Evolutionary conservation across 1,139 yeast genomes (phyloP), one percentile per base, ranked within the genome.

Genomic region (Arxiozyma slooffiae): DNA sequence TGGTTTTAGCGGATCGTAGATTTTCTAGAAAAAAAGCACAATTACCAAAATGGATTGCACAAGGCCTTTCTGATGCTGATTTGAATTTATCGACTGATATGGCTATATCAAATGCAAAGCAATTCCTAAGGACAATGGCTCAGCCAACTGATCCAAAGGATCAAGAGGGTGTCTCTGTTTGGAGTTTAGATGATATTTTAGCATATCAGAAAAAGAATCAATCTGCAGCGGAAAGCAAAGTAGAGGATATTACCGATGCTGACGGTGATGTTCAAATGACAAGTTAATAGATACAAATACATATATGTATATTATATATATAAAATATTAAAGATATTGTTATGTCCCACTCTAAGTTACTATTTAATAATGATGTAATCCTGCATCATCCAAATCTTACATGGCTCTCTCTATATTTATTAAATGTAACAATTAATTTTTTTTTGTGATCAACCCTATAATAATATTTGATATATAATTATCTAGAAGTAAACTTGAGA

Each of bases 31-130:
- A 90, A 69, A 82, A 87, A 58, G 77, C 74, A 47, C 98, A 92
- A 67, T 71, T 92, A 50, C 99, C 99, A 0, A 90, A 88, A 66
- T 92, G 99, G 99, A 92, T 92, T 47, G 85, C 90, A 0, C 97
- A 92, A 62, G 97, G 92, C 1, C 75, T 92, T 53, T 73, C 85
- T 37, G 97, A 92, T 64, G 90, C 97, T 0, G 97, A 92, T 63
- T 79, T 87, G 2, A 92, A 90, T 60, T 71, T 92, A 51, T 89
- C 97, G 0, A 92, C 97, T 0, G 99, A 92, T 70, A 92, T 92
- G 97, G 97, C 97, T 0, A 77, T 92, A 52, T 96, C 97, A 0
- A 82, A 86, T 50, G 95, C 97, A 1, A 90, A 88, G 64, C 90
- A 89, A 68, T 92, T 92, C 63, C 73, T 92, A 63, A 75, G 97